Evolutionary conservation across 2,329 filamentous ascomycete genomes (phyloP).

Genomic region (Dissoconium aciculare): DNA sequence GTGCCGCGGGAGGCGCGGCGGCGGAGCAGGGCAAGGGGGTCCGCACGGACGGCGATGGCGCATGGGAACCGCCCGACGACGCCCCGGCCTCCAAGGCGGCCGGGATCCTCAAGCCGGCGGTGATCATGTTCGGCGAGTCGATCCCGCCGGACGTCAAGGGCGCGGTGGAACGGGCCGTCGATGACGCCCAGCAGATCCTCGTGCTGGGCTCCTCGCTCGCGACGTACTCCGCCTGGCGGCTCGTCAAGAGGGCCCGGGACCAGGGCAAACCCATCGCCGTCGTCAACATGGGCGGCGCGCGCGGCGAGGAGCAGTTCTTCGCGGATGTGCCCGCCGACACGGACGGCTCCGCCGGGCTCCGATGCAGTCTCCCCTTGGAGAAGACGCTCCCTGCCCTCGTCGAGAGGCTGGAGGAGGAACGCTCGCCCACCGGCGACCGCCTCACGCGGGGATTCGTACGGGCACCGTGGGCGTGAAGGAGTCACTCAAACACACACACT

Average conservation of each 20-base stretch:
- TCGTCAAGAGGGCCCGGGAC: slow-evolving; percentile 71
- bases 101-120: slow-evolving; percentile 79
- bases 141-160: slow-evolving; percentile 55
- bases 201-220: slow-evolving; percentile 81
- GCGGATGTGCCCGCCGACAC: slow-evolving; percentile 35
- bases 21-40: slow-evolving; percentile 46
- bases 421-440: no score
- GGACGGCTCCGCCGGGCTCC: slow-evolving; percentile 25
- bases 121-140: slow-evolving; percentile 93
- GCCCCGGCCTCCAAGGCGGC: slow-evolving; percentile 32
- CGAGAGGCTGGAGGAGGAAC: slow-evolving; percentile 10
- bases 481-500: no score
- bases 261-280: slow-evolving; percentile 74
- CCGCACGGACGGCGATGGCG: slow-evolving; percentile 63
- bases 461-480: slow-evolving; percentile 11
- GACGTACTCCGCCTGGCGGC: slow-evolving; percentile 85
- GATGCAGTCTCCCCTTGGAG: slow-evolving; percentile 29
- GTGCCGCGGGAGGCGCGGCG: slow-evolving; percentile 35
- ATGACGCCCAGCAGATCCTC: slow-evolving; percentile 58
- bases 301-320: slow-evolving; percentile 64
- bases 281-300: slow-evolving; percentile 67
- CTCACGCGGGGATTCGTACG: slow-evolving; percentile 8
- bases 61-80: slow-evolving; percentile 41
- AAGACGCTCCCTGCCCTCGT: slow-evolving; percentile 25
- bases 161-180: slow-evolving; percentile 65